A percentile compares a stretch with the other conserved stretches of the same genome.
Evolutionary conservation across 805 yeast species (phyloP).

Genomic region (Jamesozyma spencerorum): DNA sequence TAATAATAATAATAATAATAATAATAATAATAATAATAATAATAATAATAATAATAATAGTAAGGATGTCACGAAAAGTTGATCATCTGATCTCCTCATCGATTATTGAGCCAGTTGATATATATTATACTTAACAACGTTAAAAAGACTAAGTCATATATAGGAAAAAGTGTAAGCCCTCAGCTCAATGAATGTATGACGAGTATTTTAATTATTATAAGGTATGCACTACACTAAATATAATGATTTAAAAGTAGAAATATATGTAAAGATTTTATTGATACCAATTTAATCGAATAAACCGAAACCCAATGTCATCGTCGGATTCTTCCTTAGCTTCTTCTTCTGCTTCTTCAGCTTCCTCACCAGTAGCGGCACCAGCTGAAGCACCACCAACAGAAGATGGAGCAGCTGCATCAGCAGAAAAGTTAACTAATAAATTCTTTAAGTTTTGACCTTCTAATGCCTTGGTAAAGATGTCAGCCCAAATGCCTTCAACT

Average conservation of each 20-base stretch:
- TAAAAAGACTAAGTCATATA: no score
- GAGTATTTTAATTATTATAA: slow-evolving; percentile 1
- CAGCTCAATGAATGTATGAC: neutral
- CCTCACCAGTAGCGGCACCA: slow-evolving; percentile 36
- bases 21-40: no score
- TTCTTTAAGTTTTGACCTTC: slow-evolving; percentile 69
- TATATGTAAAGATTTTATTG: neutral
- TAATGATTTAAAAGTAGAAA: neutral
- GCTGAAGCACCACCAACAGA: slow-evolving; percentile 37
- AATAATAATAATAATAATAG: no score
- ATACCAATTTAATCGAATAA: slow-evolving; percentile 55
- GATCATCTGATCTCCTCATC: no score
- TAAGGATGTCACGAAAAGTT: no score
- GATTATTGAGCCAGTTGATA: no score
- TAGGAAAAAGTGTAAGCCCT: no score
- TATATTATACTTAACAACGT: no score
- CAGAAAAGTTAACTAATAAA: slow-evolving; percentile 50
- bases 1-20: no score
- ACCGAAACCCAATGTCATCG: slow-evolving; percentile 88
- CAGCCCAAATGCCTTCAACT: slow-evolving; percentile 75
- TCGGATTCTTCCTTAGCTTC: slow-evolving; percentile 60
- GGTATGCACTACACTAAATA: slow-evolving; percentile 3
- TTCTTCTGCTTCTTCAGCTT: slow-evolving; percentile 47
- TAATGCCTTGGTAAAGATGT: slow-evolving; percentile 72
- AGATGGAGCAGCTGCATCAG: slow-evolving; percentile 37